Conservation (phyloP, 2,329 filamentous ascomycete species). For the Trichoderma polysporum region DNA sequence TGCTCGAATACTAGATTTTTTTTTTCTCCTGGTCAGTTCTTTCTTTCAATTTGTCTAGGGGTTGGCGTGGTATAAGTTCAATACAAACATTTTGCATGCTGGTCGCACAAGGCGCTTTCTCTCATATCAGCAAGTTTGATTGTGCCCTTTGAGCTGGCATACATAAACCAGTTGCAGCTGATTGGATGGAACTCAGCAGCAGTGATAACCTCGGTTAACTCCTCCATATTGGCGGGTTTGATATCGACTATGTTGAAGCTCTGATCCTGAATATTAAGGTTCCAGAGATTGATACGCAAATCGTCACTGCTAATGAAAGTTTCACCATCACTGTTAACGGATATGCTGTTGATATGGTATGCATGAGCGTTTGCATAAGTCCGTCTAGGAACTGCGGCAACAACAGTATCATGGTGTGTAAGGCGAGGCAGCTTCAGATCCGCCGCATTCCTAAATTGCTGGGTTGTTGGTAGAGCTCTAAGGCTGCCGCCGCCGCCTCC, state of each 20-base stretch:
- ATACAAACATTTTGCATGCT: slow-evolving; percentile 82
- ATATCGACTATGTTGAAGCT: slow-evolving; percentile 99
- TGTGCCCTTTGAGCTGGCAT: slow-evolving; percentile 96
- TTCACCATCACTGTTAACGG: slow-evolving; percentile 99
- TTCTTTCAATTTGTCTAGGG: neutral
- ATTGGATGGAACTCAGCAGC: slow-evolving; percentile 95
- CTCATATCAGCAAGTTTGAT: slow-evolving; percentile 99
- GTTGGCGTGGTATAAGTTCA: neutral
- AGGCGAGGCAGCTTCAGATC: slow-evolving; percentile 92
- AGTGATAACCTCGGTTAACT: slow-evolving; percentile 97
- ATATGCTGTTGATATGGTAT: slow-evolving; percentile 99
- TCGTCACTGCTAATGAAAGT: slow-evolving; percentile 99
- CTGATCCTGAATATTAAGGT: slow-evolving; percentile 97
- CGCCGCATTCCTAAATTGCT: slow-evolving; percentile 74
- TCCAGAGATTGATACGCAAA: slow-evolving; percentile 97
- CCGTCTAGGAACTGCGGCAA: slow-evolving; percentile 90
- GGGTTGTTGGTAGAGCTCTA: slow-evolving; percentile 63
- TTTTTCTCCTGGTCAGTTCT: neutral
- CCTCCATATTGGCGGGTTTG: slow-evolving; percentile 99
- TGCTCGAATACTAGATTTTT: slow-evolving; percentile 84
- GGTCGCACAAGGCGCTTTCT: slow-evolving; percentile 91
- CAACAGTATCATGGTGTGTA: slow-evolving; percentile 97
- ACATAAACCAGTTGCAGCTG: slow-evolving; percentile 99
- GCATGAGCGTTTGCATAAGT: slow-evolving; percentile 98
- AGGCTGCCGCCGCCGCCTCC: slow-evolving; percentile 73